Percentiles rank a stretch among this genome's conserved stretches.
phyloP scores from a whole-genome alignment of 129 eudicot species.

The Pulicaria dysenterica region DNA sequence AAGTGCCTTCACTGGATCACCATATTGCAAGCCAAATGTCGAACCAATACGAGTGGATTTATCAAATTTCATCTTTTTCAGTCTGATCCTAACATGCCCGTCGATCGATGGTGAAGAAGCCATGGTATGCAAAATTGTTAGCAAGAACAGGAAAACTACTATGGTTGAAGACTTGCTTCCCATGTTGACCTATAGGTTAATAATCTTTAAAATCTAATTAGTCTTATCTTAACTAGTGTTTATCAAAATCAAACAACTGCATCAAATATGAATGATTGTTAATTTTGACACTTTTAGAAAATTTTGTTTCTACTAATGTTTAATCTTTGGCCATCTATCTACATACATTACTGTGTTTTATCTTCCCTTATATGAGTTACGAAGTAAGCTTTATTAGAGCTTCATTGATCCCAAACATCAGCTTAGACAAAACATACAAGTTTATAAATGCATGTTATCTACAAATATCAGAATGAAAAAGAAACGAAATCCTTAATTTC shows the following conservation, averaged over 20 bases:
- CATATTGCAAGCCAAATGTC: constrained; percentile 32
- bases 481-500: no score
- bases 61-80: constrained; percentile 48
- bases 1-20: constrained; percentile 28
- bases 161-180: constrained; percentile 22
- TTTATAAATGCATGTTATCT: no score
- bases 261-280: no score
- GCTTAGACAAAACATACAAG: no score
- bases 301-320: no score
- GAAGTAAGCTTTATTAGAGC: no score
- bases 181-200: constrained; percentile 34
- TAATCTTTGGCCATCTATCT: no score
- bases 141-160: constrained; percentile 28
- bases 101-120: constrained; percentile 36
- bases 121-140: constrained; percentile 23
- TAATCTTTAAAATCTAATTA: neutral
- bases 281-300: no score
- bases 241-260: neutral
- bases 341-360: no score
- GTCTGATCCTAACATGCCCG: constrained; percentile 48
- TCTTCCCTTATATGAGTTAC: no score
- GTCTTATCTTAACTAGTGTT: neutral
- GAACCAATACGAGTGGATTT: constrained; percentile 33
- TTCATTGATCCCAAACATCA: no score
- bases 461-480: no score